These are phyloP conservation scores for Diplodia sapinea DNA, from an alignment of 2,329 filamentous ascomycete species.

Conservation along the genomic window DNA sequence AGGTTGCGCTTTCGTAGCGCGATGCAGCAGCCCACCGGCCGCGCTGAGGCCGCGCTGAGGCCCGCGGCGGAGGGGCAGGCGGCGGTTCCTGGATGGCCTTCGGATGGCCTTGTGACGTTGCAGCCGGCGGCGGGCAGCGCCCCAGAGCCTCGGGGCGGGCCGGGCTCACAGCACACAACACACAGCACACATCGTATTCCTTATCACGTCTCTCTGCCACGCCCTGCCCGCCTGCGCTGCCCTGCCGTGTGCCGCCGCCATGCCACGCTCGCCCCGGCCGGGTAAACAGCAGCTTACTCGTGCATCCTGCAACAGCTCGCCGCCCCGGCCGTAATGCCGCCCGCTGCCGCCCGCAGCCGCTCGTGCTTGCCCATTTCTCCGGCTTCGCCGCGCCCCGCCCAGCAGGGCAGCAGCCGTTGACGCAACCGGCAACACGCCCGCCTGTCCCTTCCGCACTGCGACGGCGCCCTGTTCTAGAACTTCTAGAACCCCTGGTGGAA, in stretches of 20 bases:
- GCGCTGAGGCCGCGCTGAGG: conserved; percentile 1
- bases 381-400: conserved; percentile 21
- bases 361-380: not conserved
- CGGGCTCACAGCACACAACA: not conserved
- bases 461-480: conserved; percentile 14
- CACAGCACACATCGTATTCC: conserved; percentile 13
- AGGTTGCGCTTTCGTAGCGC: not conserved
- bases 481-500: conserved; percentile 26
- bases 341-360: no score
- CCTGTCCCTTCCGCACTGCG: not conserved
- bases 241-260: not conserved
- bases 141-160: not conserved
- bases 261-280: conserved; percentile 1
- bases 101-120: conserved; percentile 9
- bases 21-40: conserved; percentile 13
- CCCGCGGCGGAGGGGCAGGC: not conserved
- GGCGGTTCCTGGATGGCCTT: conserved; percentile 1
- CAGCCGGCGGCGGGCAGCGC: not conserved
- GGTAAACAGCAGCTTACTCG: conserved; percentile 20
- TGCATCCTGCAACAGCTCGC: not conserved
- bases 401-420: not conserved
- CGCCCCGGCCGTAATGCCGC: not conserved
- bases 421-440: conserved; percentile 10
- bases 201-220: conserved; percentile 2
- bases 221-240: not conserved